Percentiles rank a stretch among this genome's conserved stretches.
These are phyloP conservation scores for Cladosporium colombiae DNA, from an alignment of 2,329 filamentous ascomycete species.

Conservation along the genomic window DNA sequence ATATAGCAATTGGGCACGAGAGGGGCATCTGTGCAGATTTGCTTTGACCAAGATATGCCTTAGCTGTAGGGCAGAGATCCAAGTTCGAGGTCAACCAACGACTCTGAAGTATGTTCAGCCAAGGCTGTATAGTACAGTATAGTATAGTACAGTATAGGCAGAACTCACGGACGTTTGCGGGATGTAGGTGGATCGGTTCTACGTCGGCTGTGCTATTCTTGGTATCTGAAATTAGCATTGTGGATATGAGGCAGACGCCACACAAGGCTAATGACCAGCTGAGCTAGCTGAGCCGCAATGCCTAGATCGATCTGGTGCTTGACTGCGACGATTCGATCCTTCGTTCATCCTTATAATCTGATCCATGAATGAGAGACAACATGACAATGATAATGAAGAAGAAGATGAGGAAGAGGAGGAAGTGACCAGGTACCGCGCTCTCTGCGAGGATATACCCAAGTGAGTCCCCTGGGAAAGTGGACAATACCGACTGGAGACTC, in stretches of 20 bases:
- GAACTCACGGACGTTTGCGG: background rate
- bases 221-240: background rate
- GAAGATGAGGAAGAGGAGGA: too few relatives aligned
- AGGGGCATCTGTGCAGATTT: background rate
- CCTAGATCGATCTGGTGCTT: background rate
- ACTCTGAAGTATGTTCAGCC: background rate
- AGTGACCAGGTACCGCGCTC: too few relatives aligned
- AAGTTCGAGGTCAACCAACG: background rate
- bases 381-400: too few relatives aligned
- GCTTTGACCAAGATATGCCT: background rate
- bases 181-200: background rate
- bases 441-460: too few relatives aligned
- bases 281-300: background rate
- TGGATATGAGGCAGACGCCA: conserved; percentile 10
- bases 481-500: too few relatives aligned
- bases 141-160: background rate
- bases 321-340: background rate
- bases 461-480: too few relatives aligned
- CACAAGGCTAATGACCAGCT: background rate
- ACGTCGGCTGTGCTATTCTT: conserved; percentile 1
- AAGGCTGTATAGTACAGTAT: background rate
- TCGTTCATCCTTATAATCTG: background rate
- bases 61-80: background rate
- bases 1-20: background rate
- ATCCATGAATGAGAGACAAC: too few relatives aligned